phyloP scores from a whole-genome alignment of 163 green algal genomes.

The Prototheca cutis region DNA sequence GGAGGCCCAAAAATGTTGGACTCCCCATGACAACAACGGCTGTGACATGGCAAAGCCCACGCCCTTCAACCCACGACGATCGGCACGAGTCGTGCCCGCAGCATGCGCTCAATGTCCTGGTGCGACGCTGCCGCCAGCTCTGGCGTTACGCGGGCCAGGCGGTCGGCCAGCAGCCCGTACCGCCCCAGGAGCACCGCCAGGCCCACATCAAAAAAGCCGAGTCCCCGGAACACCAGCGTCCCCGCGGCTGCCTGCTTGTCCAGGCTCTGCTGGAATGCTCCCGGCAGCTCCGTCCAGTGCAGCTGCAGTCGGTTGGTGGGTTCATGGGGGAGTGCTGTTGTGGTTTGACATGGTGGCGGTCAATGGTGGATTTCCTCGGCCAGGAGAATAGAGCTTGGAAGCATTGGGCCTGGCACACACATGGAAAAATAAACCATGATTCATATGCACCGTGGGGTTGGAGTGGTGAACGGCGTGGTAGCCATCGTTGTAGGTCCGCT shows the following conservation, averaged over 20 bases:
- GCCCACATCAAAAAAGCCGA: slow-evolving; percentile 69
- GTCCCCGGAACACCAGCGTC: slow-evolving; percentile 45
- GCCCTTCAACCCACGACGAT: not conserved
- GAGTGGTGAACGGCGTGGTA: slow-evolving; percentile 84
- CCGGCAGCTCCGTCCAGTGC: slow-evolving; percentile 73
- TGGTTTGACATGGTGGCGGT: not conserved
- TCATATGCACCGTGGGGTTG: slow-evolving; percentile 57
- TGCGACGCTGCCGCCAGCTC: slow-evolving; percentile 12
- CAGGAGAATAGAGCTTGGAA: too few relatives aligned
- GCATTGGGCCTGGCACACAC: too few relatives aligned
- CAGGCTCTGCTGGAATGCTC: slow-evolving; percentile 38
- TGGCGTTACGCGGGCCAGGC: slow-evolving; percentile 20
- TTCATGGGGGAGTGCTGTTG: not conserved
- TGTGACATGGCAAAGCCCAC: too few relatives aligned
- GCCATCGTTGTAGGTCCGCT: slow-evolving; percentile 78
- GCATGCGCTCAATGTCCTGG: slow-evolving; percentile 3
- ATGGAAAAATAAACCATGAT: too few relatives aligned
- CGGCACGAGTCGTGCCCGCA: slow-evolving; percentile 11
- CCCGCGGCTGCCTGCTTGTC: slow-evolving; percentile 35
- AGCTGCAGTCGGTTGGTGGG: slow-evolving; percentile 1
- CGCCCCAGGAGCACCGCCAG: slow-evolving; percentile 48
- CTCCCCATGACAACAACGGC: too few relatives aligned
- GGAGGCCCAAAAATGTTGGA: too few relatives aligned
- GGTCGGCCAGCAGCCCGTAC: slow-evolving; percentile 35
- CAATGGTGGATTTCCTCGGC: not conserved